phyloP scores from a whole-genome alignment of 73 alveolate genomes.

The Paramecium primaurelia region DNA sequence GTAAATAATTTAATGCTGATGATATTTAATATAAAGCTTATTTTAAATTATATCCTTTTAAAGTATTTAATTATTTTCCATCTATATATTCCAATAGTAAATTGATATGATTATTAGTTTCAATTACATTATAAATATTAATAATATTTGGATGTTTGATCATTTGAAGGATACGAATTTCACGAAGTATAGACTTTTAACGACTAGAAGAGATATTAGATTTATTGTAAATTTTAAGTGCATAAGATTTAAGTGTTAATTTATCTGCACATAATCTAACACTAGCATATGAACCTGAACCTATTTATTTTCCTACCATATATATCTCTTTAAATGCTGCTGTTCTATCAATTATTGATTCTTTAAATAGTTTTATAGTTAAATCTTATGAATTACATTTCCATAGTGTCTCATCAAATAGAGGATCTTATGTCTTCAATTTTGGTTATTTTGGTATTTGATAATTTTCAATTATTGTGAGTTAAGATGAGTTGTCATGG shows the following conservation, averaged over 20 bases:
- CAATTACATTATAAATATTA: constrained; percentile 85
- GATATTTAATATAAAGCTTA: constrained; percentile 67
- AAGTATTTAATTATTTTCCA: constrained; percentile 74
- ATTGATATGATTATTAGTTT: constrained; percentile 75
- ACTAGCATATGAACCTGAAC: constrained; percentile 82
- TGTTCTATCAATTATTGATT: neutral
- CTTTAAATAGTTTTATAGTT: neutral
- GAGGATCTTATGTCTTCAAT: neutral
- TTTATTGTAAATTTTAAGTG: constrained; percentile 76
- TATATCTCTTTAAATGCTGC: constrained; percentile 21
- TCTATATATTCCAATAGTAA: constrained; percentile 86
- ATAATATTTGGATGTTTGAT: constrained; percentile 86
- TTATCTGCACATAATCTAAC: constrained; percentile 74
- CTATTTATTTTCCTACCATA: constrained; percentile 70
- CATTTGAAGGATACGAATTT: constrained; percentile 78
- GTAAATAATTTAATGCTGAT: constrained; percentile 69
- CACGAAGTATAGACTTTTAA: constrained; percentile 82
- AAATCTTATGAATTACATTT: neutral
- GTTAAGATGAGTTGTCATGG: neutral
- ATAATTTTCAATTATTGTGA: neutral
- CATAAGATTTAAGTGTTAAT: constrained; percentile 63
- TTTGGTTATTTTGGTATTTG: neutral
- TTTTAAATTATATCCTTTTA: constrained; percentile 46
- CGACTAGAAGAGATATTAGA: constrained; percentile 62
- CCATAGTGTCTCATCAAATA: constrained; percentile 18